These are phyloP conservation scores for Ophiocordyceps camponoti-leonardi DNA, from an alignment of 2,329 filamentous ascomycete genomes.

Conservation along the genomic window DNA sequence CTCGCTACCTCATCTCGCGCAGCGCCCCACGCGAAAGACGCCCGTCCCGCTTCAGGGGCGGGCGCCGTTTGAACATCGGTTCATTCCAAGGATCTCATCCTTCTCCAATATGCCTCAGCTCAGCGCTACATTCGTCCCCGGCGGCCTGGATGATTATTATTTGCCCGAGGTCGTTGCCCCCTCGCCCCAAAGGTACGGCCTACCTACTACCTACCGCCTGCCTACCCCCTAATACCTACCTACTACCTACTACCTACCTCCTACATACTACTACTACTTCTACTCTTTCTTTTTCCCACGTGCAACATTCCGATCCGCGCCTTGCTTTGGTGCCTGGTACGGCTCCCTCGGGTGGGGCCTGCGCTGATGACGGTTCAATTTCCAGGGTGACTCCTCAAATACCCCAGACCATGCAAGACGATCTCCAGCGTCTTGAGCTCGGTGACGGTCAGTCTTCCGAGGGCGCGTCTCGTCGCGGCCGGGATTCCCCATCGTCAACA, in stretches of 20 bases:
- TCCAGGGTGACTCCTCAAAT: constrained; percentile 84
- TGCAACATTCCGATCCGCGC: neutral
- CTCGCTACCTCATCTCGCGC: too few species aligned
- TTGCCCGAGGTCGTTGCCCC: constrained; percentile 43
- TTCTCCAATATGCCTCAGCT: constrained; percentile 14
- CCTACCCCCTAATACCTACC: too few species aligned
- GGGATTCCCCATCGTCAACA: constrained; percentile 26
- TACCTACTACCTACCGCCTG: too few species aligned
- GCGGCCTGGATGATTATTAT: constrained; percentile 41
- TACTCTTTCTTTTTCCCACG: neutral
- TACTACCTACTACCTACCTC: too few species aligned
- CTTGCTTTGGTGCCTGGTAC: constrained; percentile 1
- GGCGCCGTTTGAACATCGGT: neutral
- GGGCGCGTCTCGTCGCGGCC: constrained; percentile 17
- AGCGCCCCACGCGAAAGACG: too few species aligned
- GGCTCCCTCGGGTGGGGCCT: constrained; percentile 11
- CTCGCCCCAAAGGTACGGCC: constrained; percentile 35
- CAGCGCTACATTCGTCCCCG: constrained; percentile 41
- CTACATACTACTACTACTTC: neutral
- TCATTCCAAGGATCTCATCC: constrained; percentile 2
- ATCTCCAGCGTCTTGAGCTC: constrained; percentile 77
- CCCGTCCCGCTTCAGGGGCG: neutral
- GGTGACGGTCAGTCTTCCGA: constrained; percentile 21
- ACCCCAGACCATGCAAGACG: constrained; percentile 90
- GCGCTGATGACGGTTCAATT: constrained; percentile 18